Conservation (phyloP, 1,139 yeast species). For the Zygoascus sp. region DNA sequence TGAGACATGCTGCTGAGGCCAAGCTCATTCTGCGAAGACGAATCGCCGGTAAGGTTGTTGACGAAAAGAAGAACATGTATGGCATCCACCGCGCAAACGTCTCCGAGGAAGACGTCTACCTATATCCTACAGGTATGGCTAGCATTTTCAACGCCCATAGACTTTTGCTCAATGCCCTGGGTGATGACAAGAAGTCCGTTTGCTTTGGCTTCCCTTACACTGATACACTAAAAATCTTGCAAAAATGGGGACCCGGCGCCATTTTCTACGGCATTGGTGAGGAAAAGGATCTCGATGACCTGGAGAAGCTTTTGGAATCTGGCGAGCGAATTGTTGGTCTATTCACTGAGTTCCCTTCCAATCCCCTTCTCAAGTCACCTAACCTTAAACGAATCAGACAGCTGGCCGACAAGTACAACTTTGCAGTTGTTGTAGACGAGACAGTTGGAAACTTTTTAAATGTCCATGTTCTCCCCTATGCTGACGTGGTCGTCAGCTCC, state of each 20-base stretch:
- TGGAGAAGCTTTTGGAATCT: constrained; percentile 54
- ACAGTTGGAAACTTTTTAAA: constrained; percentile 89
- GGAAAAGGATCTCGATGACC: constrained; percentile 58
- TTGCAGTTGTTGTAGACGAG: constrained; percentile 84
- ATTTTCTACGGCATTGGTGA: constrained; percentile 84
- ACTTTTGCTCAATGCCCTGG: constrained; percentile 44
- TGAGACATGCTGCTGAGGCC: constrained; percentile 70
- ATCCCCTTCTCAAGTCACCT: constrained; percentile 83
- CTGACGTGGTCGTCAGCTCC: constrained; percentile 82
- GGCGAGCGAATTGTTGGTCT: constrained; percentile 67
- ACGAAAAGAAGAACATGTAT: constrained; percentile 25
- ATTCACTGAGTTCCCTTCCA: constrained; percentile 91
- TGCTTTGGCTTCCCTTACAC: constrained; percentile 95
- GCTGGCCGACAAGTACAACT: constrained; percentile 64
- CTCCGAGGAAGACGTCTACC: constrained; percentile 63
- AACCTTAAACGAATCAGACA: constrained; percentile 58
- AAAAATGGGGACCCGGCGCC: constrained; percentile 81
- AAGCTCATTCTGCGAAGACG: constrained; percentile 68
- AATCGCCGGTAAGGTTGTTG: constrained; percentile 63
- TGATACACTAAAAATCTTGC: constrained; percentile 79
- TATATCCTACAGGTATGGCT: constrained; percentile 92
- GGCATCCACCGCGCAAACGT: constrained; percentile 27
- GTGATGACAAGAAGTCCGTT: constrained; percentile 52
- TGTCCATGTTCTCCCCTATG: constrained; percentile 72
- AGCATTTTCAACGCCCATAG: constrained; percentile 81